Evolutionary conservation across 768 basidiomycete species (phyloP).

Genomic region (Neoboletus brunneissimus): DNA sequence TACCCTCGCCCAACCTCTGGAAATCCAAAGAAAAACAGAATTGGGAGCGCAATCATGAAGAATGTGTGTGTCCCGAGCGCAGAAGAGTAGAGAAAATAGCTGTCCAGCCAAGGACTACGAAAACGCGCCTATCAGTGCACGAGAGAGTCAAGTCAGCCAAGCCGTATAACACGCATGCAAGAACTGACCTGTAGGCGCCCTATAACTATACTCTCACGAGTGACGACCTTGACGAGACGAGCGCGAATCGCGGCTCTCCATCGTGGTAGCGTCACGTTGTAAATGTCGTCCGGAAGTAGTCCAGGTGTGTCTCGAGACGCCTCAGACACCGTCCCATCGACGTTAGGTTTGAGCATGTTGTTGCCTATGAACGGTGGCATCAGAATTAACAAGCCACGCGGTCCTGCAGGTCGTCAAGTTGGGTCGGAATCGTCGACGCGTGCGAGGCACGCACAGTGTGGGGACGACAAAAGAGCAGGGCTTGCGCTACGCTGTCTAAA

Average conservation of each 20-base stretch:
- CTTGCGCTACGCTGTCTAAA: neutral
- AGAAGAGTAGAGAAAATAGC: slow-evolving; percentile 82
- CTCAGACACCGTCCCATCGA: neutral
- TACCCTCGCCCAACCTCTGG: slow-evolving; percentile 70
- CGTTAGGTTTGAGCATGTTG: neutral
- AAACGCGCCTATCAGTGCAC: slow-evolving; percentile 42
- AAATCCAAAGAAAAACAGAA: slow-evolving; percentile 87
- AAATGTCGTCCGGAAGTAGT: slow-evolving; percentile 46
- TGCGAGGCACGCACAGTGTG: neutral
- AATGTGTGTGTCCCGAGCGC: slow-evolving; percentile 84
- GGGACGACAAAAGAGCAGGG: neutral
- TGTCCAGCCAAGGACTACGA: slow-evolving; percentile 66
- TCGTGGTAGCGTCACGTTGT: slow-evolving; percentile 56
- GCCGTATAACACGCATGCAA: neutral
- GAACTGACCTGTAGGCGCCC: slow-evolving; percentile 63
- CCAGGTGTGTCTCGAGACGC: slow-evolving; percentile 9
- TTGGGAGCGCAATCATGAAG: slow-evolving; percentile 87
- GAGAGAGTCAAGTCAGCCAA: slow-evolving; percentile 11
- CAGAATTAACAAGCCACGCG: neutral
- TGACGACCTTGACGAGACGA: slow-evolving; percentile 49
- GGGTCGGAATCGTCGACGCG: neutral
- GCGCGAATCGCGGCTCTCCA: slow-evolving; percentile 66
- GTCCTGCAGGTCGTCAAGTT: neutral
- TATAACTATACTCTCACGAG: slow-evolving; percentile 57
- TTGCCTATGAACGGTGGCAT: neutral